Conservation (phyloP, 768 basidiomycete species). For the Stropharia rugosoannulata region DNA sequence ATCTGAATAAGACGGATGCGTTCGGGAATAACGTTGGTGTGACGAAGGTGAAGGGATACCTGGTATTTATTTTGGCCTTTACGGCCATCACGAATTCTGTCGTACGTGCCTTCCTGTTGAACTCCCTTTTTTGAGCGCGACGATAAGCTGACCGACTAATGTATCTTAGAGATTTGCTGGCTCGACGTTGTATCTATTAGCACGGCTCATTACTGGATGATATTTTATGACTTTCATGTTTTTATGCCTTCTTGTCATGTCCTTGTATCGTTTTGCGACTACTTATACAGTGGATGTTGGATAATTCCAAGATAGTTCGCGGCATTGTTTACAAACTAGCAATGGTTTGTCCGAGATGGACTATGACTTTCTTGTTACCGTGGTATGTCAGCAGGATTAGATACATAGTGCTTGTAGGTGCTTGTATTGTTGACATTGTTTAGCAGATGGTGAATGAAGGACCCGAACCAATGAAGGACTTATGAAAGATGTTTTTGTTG, state of each 20-base stretch:
- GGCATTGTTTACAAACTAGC: too few species aligned
- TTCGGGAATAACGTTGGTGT: conserved; percentile 50
- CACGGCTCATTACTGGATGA: conserved; percentile 31
- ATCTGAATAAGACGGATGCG: conserved; percentile 52
- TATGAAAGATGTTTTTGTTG: too few species aligned
- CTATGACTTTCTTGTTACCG: too few species aligned
- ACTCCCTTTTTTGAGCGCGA: neutral
- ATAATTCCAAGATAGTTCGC: too few species aligned
- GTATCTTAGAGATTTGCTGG: conserved; percentile 26
- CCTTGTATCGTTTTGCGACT: too few species aligned
- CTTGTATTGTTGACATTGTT: too few species aligned
- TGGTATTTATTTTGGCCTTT: conserved; percentile 79
- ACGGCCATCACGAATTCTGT: conserved; percentile 77
- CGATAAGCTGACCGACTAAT: neutral
- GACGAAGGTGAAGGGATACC: conserved; percentile 68
- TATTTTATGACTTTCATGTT: neutral
- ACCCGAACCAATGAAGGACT: too few species aligned
- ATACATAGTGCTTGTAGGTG: too few species aligned
- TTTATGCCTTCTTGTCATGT: neutral
- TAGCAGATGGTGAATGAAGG: too few species aligned
- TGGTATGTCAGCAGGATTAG: too few species aligned
- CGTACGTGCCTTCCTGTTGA: conserved; percentile 26
- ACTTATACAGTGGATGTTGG: too few species aligned
- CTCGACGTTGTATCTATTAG: conserved; percentile 31
- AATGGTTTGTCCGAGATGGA: too few species aligned